Base-by-base conservation (phyloP, 1,284 basidiomycete genomes). In the Leccinum fuscescens region DNA sequence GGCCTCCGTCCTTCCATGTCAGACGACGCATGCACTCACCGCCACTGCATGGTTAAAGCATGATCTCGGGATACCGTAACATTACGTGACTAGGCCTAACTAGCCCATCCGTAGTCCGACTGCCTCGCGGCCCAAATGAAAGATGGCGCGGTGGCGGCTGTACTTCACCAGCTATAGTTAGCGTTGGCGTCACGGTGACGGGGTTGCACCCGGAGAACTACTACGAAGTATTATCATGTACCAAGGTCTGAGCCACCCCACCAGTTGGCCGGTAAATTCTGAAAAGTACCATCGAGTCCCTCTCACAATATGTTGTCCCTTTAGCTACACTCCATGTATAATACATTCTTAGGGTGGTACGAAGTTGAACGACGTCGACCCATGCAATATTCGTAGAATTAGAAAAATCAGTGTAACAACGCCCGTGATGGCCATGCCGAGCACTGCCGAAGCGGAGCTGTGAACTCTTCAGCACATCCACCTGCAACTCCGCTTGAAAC, bases 21-120 rank as follows among this genome's bases (percentile, higher is more conserved):
- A 44, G 42, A 17, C 42, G 42, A 44, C 55, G 50, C 51, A 20
- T 66, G 66, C 70, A 63, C 67, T 72, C 71, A 70, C 46, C 66
- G 70, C 69, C 71, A 70, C 69, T 72, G 68, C 68, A 20, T 71
- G 71, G 64, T 62, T 49, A 48, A 61, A 55, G 69, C 71, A 66
- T 62, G 69, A 73, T 66, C 44, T 44, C 67, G 71, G 71, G 50
- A 71, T 74, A 64, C 59, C 69, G 72, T 71, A 62, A 61, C 4
- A 54, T 72, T 74, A 71, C 72, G 72, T 67, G 62, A 68, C 59
- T 14, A 6, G 54, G 6, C 59, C 44, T 52, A 20, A 12, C n/a
- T 17, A 44, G 42, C 33, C 62, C 20, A 44, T 60, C 56, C 35
- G 52, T 48, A 42, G 55, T 62, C 51, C 56, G 63, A 20, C 60